Conservation (phyloP, 2,329 filamentous ascomycete species). For the Aureobasidium sp. region DNA sequence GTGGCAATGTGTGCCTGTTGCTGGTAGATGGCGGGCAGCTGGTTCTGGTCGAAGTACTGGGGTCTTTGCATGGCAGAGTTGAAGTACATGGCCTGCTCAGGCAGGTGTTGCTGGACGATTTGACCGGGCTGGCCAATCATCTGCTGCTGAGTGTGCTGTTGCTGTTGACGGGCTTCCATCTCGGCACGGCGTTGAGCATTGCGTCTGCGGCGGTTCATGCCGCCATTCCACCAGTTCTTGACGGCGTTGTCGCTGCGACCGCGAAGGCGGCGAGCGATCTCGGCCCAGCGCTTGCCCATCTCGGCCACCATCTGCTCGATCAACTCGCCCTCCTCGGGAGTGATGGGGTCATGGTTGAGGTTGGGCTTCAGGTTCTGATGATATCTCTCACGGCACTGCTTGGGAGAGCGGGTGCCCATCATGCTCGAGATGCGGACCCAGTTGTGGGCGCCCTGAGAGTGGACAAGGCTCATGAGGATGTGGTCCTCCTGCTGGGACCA, state of each 20-base stretch:
- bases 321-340: conserved; percentile 61
- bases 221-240: conserved; percentile 98
- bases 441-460: conserved; percentile 65
- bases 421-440: conserved; percentile 80
- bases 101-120: conserved; percentile 19
- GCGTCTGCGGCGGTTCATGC: conserved; percentile 65
- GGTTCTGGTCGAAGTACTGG: conserved; percentile 17
- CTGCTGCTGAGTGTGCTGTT: conserved; percentile 18
- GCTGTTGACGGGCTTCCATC: conserved; percentile 22
- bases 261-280: conserved; percentile 73
- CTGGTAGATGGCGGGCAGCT: conserved; percentile 16
- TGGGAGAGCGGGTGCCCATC: conserved; percentile 71
- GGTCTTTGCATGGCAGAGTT: conserved; percentile 15
- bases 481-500: conserved; percentile 74
- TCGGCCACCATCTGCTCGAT: conserved; percentile 71
- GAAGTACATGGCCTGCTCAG: conserved; percentile 17
- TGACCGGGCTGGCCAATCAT: conserved; percentile 17
- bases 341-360: conserved; percentile 68
- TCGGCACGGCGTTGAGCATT: conserved; percentile 27
- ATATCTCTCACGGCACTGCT: conserved; percentile 90
- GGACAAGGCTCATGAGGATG: conserved; percentile 60
- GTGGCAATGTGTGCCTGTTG: conserved; percentile 15
- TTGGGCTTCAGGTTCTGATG: conserved; percentile 89
- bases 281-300: conserved; percentile 84
- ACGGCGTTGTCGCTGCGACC: conserved; percentile 91